Conservation (phyloP, 768 basidiomycete genomes). For the Leccinum incarnatum region DNA sequence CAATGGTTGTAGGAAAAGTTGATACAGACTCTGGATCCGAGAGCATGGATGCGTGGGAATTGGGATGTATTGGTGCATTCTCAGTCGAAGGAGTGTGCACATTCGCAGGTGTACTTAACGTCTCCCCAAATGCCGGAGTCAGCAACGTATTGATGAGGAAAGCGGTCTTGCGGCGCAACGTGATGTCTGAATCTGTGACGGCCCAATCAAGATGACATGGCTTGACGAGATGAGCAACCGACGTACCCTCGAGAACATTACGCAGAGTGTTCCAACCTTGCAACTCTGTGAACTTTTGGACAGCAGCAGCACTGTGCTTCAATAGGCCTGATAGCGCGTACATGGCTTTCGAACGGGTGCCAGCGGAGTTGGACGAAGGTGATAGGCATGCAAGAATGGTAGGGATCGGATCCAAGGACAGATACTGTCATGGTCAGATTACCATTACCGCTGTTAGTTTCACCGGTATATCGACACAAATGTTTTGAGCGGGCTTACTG, state of each 20-base stretch:
- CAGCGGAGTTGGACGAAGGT: constrained; percentile 48
- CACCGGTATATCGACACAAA: background rate
- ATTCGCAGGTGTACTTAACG: constrained; percentile 1
- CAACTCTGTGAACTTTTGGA: constrained; percentile 46
- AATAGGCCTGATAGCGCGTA: constrained; percentile 77
- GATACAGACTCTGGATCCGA: constrained; percentile 48
- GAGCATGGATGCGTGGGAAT: constrained; percentile 68
- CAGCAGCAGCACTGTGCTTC: constrained; percentile 73
- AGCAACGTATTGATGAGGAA: constrained; percentile 77
- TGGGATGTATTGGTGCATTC: constrained; percentile 53
- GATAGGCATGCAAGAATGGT: constrained; percentile 59
- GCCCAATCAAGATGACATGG: background rate
- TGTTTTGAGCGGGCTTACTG: constrained; percentile 43
- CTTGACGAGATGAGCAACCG: background rate
- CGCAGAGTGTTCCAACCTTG: constrained; percentile 66
- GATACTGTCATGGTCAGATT: constrained; percentile 42
- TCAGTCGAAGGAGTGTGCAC: constrained; percentile 23
- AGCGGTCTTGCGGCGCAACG: constrained; percentile 71
- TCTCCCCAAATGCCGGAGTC: constrained; percentile 39
- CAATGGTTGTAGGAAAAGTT: constrained; percentile 48
- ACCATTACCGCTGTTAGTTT: constrained; percentile 1
- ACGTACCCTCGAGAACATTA: constrained; percentile 57
- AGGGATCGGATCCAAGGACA: constrained; percentile 63
- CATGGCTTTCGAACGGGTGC: constrained; percentile 73
- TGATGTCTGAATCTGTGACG: constrained; percentile 67